Base-by-base conservation (phyloP, 108 stramenopile species). In the Pseudonitzschia multistriata region DNA sequence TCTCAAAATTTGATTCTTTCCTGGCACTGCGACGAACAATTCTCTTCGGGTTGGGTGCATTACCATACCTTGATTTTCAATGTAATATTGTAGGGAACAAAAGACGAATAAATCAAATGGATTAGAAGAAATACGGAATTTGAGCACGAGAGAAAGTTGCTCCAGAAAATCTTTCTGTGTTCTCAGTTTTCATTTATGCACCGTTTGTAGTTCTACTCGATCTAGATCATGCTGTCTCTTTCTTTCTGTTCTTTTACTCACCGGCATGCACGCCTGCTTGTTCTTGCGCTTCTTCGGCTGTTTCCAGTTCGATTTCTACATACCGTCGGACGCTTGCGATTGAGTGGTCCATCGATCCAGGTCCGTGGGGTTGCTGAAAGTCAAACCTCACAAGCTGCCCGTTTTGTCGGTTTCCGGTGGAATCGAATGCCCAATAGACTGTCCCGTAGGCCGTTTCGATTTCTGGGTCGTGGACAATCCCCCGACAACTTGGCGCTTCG, bases 391-490 rank as follows among this genome's bases (percentile, higher is more conserved):
- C 82, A 3, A 83, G 55, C 34, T 83, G 79, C 7, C 79, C 79
- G 30, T 73, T 78, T 10, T 72, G 0, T 65, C 49, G 45, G 29
- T 81, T 76, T 7, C 80, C 80, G 24, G 80, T 81, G 3, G 76
- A 68, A 47, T 83, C 82, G 55, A 83, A 80, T 13, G 63, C 68
- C 75, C 75, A 83, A 62, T 77, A 83, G 0, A 80, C 82, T 1
- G 67, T 48, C 8, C 82, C 82, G 28, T 83, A 83, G 6, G 76
- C 68, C 2, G 82, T 80, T 40, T 66, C 28, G 10, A 69, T 21
- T 45, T 83, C 83, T 0, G 83, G 83, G 62, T 83, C 83, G 47
- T 83, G 83, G 0, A 77, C 73, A 13, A 83, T 83, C 22, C 83
- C 83, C 22, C 78, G 52, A 56, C 83, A 83, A 22, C 63, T 54